phyloP scores from a whole-genome alignment of 148 eudicot species.

The Silene latifolia region DNA sequence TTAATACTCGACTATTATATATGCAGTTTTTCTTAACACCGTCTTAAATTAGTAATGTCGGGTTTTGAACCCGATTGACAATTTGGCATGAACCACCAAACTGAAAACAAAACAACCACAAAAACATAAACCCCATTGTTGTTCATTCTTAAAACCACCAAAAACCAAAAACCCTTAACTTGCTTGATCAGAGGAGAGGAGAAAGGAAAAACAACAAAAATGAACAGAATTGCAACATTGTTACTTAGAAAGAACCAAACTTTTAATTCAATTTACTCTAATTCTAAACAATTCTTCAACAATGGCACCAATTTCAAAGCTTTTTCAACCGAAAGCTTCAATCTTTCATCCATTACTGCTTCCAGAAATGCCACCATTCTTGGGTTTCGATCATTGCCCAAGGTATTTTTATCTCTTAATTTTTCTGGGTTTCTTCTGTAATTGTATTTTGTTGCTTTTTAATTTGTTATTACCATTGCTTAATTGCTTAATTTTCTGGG shows the following conservation, averaged over 20 bases:
- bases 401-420: slow-evolving; percentile 28
- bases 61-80: too few species aligned
- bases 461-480: neutral
- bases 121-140: slow-evolving; percentile 5
- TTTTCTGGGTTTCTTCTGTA: slow-evolving; percentile 7
- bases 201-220: slow-evolving; percentile 2
- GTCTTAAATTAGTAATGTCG: too few species aligned
- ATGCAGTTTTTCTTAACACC: too few species aligned
- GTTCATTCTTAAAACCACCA: slow-evolving; percentile 14
- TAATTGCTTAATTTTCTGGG: neutral
- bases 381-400: slow-evolving; percentile 44
- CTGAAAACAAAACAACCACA: neutral
- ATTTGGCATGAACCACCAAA: neutral
- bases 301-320: slow-evolving; percentile 8
- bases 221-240: slow-evolving; percentile 53
- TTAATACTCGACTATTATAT: too few species aligned
- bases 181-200: neutral
- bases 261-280: slow-evolving; percentile 26
- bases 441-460: neutral
- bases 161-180: neutral
- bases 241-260: slow-evolving; percentile 36
- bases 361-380: slow-evolving; percentile 35
- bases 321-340: slow-evolving; percentile 32
- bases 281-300: slow-evolving; percentile 21
- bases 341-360: slow-evolving; percentile 27